Percentiles rank a stretch among this genome's conserved stretches.
Evolutionary conservation across 2,329 filamentous ascomycete genomes (phyloP).

Genomic region (Nemania diffusa): DNA sequence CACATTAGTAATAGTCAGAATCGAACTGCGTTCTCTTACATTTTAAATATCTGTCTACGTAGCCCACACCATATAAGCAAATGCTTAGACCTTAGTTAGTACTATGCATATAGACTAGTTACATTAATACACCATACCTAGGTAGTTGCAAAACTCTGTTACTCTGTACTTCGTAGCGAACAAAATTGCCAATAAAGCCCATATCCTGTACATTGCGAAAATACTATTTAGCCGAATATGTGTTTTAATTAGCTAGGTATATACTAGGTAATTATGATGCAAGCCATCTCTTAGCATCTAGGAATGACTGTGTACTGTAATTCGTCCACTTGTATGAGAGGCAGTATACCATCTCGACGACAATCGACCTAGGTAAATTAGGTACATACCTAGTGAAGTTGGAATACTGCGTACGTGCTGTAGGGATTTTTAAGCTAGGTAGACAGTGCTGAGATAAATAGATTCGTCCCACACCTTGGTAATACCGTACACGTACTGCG

Average conservation of each 20-base stretch:
- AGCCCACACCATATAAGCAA: too few relatives aligned
- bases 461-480: too few relatives aligned
- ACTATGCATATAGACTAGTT: not conserved
- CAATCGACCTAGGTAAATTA: too few relatives aligned
- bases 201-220: not conserved
- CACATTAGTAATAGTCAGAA: not conserved
- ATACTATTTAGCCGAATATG: not conserved
- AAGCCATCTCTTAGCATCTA: not conserved
- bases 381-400: too few relatives aligned
- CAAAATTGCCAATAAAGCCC: not conserved
- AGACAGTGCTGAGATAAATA: too few relatives aligned
- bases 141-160: not conserved
- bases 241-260: not conserved
- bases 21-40: not conserved
- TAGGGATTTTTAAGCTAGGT: too few relatives aligned
- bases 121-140: not conserved
- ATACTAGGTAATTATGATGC: not conserved
- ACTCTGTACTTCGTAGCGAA: not conserved
- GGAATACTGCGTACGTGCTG: too few relatives aligned
- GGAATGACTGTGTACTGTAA: not conserved
- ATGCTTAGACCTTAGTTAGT: not conserved
- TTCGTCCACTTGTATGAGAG: not conserved
- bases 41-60: too few relatives aligned
- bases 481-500: too few relatives aligned
- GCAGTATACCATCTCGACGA: too few relatives aligned